Conservation (phyloP, 805 yeast genomes). For the Barnettozyma vustinii region DNA sequence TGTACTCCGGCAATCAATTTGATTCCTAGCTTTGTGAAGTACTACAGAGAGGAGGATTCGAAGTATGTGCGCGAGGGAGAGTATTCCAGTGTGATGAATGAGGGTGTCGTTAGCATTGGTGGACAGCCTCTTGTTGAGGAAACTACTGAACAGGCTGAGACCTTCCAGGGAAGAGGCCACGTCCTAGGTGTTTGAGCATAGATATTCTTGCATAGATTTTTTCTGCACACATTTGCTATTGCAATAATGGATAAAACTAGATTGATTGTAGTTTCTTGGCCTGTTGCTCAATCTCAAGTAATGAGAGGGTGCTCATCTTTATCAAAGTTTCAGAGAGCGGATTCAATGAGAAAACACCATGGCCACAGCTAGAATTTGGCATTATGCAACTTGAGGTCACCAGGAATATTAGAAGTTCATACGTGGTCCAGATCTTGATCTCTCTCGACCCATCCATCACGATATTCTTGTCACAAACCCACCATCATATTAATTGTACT, state of each 20-base stretch:
- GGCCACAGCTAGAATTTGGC: too few relatives aligned
- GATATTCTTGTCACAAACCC: too few relatives aligned
- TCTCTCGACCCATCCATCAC: too few relatives aligned
- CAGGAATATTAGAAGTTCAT: too few relatives aligned
- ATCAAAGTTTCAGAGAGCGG: too few relatives aligned
- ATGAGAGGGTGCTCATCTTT: too few relatives aligned
- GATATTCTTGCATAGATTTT: neutral
- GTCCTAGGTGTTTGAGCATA: slow-evolving; percentile 12
- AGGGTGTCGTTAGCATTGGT: slow-evolving; percentile 4
- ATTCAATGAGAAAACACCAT: too few relatives aligned
- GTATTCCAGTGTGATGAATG: slow-evolving; percentile 27
- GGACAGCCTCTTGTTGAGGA: slow-evolving; percentile 1
- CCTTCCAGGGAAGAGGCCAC: slow-evolving; percentile 23
- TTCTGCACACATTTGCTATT: neutral
- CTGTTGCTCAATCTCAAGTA: too few relatives aligned
- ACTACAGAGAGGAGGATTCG: slow-evolving; percentile 57
- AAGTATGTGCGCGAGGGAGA: slow-evolving; percentile 34
- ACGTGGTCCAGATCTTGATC: too few relatives aligned
- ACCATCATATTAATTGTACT: too few relatives aligned
- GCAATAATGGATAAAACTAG: neutral
- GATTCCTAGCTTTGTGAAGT: slow-evolving; percentile 50
- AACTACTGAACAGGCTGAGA: slow-evolving; percentile 3
- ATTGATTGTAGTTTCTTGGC: neutral
- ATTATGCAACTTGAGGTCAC: too few relatives aligned
- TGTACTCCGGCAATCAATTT: slow-evolving; percentile 43